Conservation (phyloP, 805 yeast genomes). For the Zygoascus biomembranicola region DNA sequence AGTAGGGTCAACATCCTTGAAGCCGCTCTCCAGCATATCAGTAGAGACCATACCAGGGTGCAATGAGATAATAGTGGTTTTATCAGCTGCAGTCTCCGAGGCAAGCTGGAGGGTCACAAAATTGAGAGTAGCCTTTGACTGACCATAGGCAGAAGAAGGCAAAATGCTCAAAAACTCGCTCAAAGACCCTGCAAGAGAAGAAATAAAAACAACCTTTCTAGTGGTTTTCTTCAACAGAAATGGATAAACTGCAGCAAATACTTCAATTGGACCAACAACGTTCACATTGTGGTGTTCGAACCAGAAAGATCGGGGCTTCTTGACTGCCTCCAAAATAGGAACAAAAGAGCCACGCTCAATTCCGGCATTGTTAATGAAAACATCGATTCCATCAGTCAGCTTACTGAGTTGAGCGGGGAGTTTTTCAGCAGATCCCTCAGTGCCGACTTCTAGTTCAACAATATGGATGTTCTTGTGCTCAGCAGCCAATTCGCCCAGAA, state of each 20-base stretch:
- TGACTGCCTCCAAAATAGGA: neutral
- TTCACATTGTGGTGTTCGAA: slow-evolving; percentile 19
- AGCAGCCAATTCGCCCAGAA: slow-evolving; percentile 7
- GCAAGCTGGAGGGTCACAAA: slow-evolving; percentile 24
- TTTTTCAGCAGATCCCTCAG: slow-evolving; percentile 14
- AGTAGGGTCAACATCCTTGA: neutral
- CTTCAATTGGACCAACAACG: slow-evolving; percentile 21
- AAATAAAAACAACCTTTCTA: slow-evolving; percentile 24
- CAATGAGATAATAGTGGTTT: slow-evolving; percentile 26
- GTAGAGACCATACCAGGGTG: slow-evolving; percentile 36
- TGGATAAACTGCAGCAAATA: slow-evolving; percentile 18
- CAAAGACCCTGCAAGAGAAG: slow-evolving; percentile 25
- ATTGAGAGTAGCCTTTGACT: slow-evolving; percentile 34
- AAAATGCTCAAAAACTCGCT: neutral
- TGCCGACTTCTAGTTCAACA: slow-evolving; percentile 20
- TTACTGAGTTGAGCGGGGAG: slow-evolving; percentile 14
- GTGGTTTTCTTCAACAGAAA: slow-evolving; percentile 17
- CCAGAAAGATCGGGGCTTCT: slow-evolving; percentile 3
- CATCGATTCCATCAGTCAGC: slow-evolving; percentile 6
- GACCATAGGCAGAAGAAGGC: slow-evolving; percentile 23
- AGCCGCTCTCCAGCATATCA: too few relatives aligned
- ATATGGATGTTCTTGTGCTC: slow-evolving; percentile 19
- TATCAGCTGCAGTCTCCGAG: slow-evolving; percentile 23
- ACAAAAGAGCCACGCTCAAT: neutral
- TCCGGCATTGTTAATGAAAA: neutral